Base-by-base conservation (phyloP, 371 early-diverging fungal species). In the Smittium culicis region DNA sequence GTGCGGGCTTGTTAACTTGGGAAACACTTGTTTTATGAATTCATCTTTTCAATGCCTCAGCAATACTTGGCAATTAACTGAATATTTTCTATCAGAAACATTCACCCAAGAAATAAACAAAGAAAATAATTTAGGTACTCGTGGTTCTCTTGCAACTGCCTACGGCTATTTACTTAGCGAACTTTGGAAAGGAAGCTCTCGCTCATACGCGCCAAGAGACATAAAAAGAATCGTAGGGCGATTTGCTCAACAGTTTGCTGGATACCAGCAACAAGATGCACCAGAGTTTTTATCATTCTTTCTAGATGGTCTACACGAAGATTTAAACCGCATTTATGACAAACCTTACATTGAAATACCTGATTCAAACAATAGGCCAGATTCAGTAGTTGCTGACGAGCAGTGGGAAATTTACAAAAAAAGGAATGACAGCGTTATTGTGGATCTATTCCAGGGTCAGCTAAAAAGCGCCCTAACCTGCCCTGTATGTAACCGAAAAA, bases 1-100 rank as follows among this genome's bases (percentile, higher is more conserved):
- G 2, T 77, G 78, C 65, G 98, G 98, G 1, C 74, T 98, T 67
- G 86, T 85, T 66, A 98, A 98, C 72, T 70, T 98, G 45, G 99
- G 99, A 33, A 99, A 99, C 73, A 96, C 98, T 0, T 99, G 99
- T 73, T 99, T 85, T 74, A 93, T 98, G 93, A 99, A 96, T 77
- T 90, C 94, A 1, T 85, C 89, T 28, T 76, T 99, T 30, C 99
- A 99, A 74, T 96, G 96, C 71, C 69, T 99, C 60, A 87, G 85
- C 56, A 89, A 87, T 5, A 93, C 94, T 1, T 77, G 84, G 34
- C 93, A 93, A 17, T 78, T 97, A 31, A 82, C 92, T 1, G 80
- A 89, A 29, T 95, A 88, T 73, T 95, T 80, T 68, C 73, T 83
- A 74, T 82, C 82, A 67, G 90, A 90, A 30, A 81, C 78, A 34